These are phyloP conservation scores for Camellia oleifera DNA, from an alignment of 179 eudicot genomes.

Conservation along the genomic window DNA sequence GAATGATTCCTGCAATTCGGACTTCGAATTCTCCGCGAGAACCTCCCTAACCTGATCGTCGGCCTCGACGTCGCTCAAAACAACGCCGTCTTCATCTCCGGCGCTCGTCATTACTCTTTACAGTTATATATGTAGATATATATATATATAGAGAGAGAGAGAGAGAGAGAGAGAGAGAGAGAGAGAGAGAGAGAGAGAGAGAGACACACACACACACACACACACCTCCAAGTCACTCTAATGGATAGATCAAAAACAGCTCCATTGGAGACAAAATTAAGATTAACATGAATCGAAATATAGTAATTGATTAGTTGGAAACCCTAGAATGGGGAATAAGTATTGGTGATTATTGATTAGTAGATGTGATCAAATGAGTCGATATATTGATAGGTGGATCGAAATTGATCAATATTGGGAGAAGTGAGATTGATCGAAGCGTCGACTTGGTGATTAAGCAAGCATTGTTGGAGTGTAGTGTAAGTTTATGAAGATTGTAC, in stretches of 20 bases:
- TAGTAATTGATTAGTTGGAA: background rate
- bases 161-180: background rate
- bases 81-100: slow-evolving; percentile 69
- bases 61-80: slow-evolving; percentile 81
- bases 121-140: background rate
- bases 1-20: slow-evolving; percentile 59
- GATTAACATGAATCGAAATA: background rate
- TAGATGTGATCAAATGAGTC: background rate
- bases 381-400: background rate
- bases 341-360: background rate
- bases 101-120: slow-evolving; percentile 33
- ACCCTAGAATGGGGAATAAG: background rate
- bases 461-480: too few relatives aligned
- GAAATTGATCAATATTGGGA: background rate
- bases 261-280: background rate
- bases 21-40: slow-evolving; percentile 55
- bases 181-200: too few relatives aligned
- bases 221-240: background rate
- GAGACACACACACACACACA: too few relatives aligned
- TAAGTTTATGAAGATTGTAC: too few relatives aligned
- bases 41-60: slow-evolving; percentile 66
- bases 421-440: background rate
- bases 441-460: background rate
- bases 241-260: slow-evolving; percentile 12
- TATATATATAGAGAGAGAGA: background rate